Evolutionary conservation across 2,329 filamentous ascomycete genomes (phyloP).

Genomic region (Neurospora sp.): DNA sequence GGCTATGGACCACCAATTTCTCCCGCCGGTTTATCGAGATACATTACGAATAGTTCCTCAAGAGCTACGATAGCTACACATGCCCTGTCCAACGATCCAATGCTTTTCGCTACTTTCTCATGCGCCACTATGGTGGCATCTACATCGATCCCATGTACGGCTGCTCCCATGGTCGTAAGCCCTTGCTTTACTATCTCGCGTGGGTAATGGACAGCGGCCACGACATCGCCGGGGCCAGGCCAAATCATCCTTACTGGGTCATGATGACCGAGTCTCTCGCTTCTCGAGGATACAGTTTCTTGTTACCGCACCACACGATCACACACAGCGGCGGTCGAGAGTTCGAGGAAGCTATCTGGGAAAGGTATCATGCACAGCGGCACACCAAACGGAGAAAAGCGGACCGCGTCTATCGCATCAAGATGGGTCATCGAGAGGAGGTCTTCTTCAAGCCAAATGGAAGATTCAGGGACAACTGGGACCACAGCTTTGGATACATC

Average conservation of each 20-base stretch:
- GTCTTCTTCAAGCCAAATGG: slow-evolving; percentile 22
- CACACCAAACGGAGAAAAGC: slow-evolving; percentile 15
- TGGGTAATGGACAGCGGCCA: slow-evolving; percentile 46
- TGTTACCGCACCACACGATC: slow-evolving; percentile 64
- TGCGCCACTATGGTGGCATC: slow-evolving; percentile 66
- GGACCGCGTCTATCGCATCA: slow-evolving; percentile 15
- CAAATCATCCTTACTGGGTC: slow-evolving; percentile 60
- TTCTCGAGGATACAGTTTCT: slow-evolving; percentile 55
- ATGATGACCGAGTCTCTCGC: slow-evolving; percentile 54
- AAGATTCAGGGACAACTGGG: slow-evolving; percentile 18
- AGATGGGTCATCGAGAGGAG: slow-evolving; percentile 21
- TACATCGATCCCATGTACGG: slow-evolving; percentile 73
- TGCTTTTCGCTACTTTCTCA: slow-evolving; percentile 69
- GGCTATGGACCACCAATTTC: slow-evolving; percentile 64
- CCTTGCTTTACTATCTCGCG: slow-evolving; percentile 54
- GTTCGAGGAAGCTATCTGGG: slow-evolving; percentile 62
- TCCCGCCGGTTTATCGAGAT: slow-evolving; percentile 59
- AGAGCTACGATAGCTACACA: slow-evolving; percentile 61
- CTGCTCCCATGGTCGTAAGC: slow-evolving; percentile 56
- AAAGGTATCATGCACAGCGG: slow-evolving; percentile 40
- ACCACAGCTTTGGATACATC: not conserved
- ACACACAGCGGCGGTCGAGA: slow-evolving; percentile 63
- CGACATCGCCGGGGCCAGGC: slow-evolving; percentile 53
- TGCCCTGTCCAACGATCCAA: slow-evolving; percentile 70
- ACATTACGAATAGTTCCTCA: slow-evolving; percentile 67